Evolutionary conservation across 805 yeast genomes (phyloP).

Genomic region (Vanderwaltozyma tropicalis): DNA sequence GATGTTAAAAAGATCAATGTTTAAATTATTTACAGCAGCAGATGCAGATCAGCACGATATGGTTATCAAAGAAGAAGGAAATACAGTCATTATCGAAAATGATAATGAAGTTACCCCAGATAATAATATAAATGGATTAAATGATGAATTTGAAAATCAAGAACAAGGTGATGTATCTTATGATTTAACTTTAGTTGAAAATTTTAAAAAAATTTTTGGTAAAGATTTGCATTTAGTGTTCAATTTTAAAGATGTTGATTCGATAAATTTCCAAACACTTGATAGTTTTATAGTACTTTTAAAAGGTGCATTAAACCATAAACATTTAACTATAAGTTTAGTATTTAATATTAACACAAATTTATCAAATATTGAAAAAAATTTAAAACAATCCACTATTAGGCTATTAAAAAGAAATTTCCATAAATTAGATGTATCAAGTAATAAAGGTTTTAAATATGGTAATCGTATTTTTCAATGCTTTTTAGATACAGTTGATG

Average conservation of each 20-base stretch:
- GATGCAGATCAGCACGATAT: slow-evolving; percentile 9
- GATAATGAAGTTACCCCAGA: background rate
- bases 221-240: slow-evolving; percentile 21
- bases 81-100: no score
- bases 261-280: slow-evolving; percentile 19
- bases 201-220: slow-evolving; percentile 20
- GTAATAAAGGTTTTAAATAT: slow-evolving; percentile 26
- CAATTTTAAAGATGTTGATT: slow-evolving; percentile 28
- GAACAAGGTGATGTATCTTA: slow-evolving; percentile 17
- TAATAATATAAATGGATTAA: background rate
- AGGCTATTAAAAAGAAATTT: slow-evolving; percentile 22
- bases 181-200: slow-evolving; percentile 26
- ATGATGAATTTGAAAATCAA: slow-evolving; percentile 1
- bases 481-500: slow-evolving; percentile 27
- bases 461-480: slow-evolving; percentile 26
- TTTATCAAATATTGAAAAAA: slow-evolving; percentile 26
- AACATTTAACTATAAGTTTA: slow-evolving; percentile 19
- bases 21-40: slow-evolving; percentile 20
- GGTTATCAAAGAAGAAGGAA: background rate
- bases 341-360: slow-evolving; percentile 27
- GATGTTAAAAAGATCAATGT: slow-evolving; percentile 29
- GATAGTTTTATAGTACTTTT: slow-evolving; percentile 22
- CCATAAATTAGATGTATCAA: slow-evolving; percentile 23
- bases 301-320: slow-evolving; percentile 19
- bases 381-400: slow-evolving; percentile 24